Evolutionary conservation across 2,329 filamentous ascomycete species (phyloP).

Genomic region (Diaporthe sp.): DNA sequence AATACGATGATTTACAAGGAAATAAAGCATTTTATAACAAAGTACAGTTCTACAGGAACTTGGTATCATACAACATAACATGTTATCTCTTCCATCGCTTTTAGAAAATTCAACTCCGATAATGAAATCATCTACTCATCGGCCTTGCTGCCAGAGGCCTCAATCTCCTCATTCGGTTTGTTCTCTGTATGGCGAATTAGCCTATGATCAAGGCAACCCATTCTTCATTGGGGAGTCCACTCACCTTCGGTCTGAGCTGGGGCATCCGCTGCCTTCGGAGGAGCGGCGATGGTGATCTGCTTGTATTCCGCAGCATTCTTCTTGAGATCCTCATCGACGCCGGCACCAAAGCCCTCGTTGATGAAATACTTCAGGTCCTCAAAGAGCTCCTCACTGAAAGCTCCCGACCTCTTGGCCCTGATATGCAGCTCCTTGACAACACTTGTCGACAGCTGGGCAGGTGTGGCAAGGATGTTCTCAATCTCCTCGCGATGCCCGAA

Average conservation of each 20-base stretch:
- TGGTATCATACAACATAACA: conserved; percentile 34
- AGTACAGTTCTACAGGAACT: neutral
- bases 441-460: conserved; percentile 6
- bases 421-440: conserved; percentile 39
- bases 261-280: neutral
- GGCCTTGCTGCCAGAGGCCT: neutral
- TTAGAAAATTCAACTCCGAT: conserved; percentile 2
- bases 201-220: too few relatives aligned
- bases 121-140: neutral
- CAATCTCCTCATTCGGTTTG: neutral
- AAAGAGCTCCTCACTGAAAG: conserved; percentile 37
- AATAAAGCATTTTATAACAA: neutral
- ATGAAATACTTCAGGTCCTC: conserved; percentile 31
- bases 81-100: neutral
- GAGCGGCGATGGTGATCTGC: neutral
- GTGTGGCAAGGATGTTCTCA: conserved; percentile 26
- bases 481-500: conserved; percentile 40
- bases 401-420: conserved; percentile 39
- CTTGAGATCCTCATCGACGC: conserved; percentile 8
- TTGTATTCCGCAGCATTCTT: conserved; percentile 23
- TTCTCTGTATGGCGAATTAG: neutral
- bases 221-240: neutral
- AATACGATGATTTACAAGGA: neutral
- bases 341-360: neutral
- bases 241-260: neutral